Base-by-base conservation (phyloP, 1,139 yeast genomes). In the Suhomyces coccinellae region DNA sequence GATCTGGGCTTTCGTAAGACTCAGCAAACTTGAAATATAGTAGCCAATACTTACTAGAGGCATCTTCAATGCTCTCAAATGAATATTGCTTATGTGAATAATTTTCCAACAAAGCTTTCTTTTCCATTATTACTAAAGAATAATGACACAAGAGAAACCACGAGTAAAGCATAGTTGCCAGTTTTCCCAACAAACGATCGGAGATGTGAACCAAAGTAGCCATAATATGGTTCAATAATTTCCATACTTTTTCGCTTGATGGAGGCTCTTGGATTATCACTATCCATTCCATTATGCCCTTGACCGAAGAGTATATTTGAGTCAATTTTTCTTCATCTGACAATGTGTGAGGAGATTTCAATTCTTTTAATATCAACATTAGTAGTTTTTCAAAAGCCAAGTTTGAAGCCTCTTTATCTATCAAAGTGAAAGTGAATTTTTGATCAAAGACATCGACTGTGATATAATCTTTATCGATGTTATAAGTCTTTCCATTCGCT, bases 191-290 rank as follows among this genome's bases (percentile, higher is more conserved):
- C 17, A 39, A 39, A 17, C 5, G 13, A n/a, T 40, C 42, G 15
- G 29, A 40, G 2, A 24, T 29, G 11, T 35, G 44, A 6, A 33
- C 5, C 54, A 48, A 29, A 47, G 44, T 17, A 44, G 53, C 59
- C 59, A 59, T 33, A 51, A 49, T 36, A 15, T 41, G 40, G n/a
- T 41, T 46, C 10, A 52, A 15, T 1, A 46, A 32, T 13, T 42
- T 50, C 46, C 48, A 41, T 7, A 40, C 17, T 26, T 41, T 53
- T 4, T 52, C 57, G 3, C 55, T 37, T 10, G 11, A 31, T 12
- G 72, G 63, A 3, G 52, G 45, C 33, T 62, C 64, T 45, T 72
- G 76, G 3, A 61, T 22, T 10, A 66, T 62, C 28, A 73, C 53
- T 27, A 52, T 46, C 78, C 78, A 73, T 39, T 59, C 56, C 4